Evolutionary conservation across 371 early-diverging fungal species (phyloP), one percentile per base, ranked within the genome.

Genomic region (Rhizomucor pusillus): DNA sequence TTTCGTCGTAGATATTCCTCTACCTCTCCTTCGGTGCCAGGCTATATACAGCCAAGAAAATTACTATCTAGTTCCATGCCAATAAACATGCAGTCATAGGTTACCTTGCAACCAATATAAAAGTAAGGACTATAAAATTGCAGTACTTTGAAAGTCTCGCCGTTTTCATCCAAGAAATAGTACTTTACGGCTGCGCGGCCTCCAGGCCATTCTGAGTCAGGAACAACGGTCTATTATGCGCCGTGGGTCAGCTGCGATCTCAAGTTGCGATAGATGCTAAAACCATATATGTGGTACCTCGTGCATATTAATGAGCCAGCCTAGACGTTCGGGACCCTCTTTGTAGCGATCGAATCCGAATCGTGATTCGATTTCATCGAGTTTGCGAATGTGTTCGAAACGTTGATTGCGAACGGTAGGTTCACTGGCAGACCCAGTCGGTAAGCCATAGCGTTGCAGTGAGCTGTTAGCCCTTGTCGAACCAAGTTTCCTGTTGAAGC

Each of bases 291-390:
- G 5, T 29, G 3, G 52, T 79, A 92, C 92, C 57, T 91, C 80
- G 49, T 94, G 92, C 84, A 96, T 94, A 69, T 98, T 98, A 25
- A 95, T 83, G 43, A 98, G 75, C 97, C 97, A 98, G 1, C 99
- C 99, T 14, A 95, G 67, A 29, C 82, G 82, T 41, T 78, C 78
- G 14, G 89, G 87, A 0, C 94, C 94, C 43, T 92, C 91, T 20
- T 85, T 82, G 63, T 87, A 89, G 48, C 87, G 73, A 12, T 70
- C 63, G 59, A 94, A 95, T 9, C 95, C 94, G 62, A 97, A 80
- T 50, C 79, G 77, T n/a, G 70, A 72, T 60, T 95, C 94, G 36
- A 95, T 65, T 52, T 71, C 84, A 63, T 90, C 79, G 18, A 62
- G 59, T 20, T 50, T 51, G 24, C 52, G 53, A 19, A 73, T 59